Evolutionary conservation across 106 monocot genomes (phyloP), one percentile per base, ranked within the genome.

Genomic region (Apostasia ramifera): DNA sequence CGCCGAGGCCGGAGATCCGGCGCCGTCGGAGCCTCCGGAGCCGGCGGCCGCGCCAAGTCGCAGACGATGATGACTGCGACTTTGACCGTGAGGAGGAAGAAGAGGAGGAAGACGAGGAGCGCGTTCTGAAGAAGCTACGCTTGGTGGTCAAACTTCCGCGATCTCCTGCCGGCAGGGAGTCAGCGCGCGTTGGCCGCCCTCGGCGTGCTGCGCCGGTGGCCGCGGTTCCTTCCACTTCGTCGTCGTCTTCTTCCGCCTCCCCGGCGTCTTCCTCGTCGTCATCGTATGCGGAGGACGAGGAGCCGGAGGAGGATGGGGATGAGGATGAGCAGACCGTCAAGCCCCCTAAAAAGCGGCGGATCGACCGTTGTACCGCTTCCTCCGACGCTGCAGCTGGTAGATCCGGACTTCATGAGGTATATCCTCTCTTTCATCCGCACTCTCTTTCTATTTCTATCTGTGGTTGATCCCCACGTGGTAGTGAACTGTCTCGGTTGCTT

Each of bases 361-460:
- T 73, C 60, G 79, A 73, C 37, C 6, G 58, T 42, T 48, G 57
- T 5, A 4, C 53, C 13, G 38, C 12, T 1, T 47, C 15, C 8
- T 3, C 66, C 7, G 42, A 39, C 0, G 49, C 6, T 11, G 59
- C 53, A 11, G 55, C 66, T 44, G 39, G 66, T 58, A 74, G 74
- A 82, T 78, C 74, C 61, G 68, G 72, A 38, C 52, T 47, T 45
- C 76, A 66, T 9, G 77, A 74, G 82, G 82, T 82, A 66, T 13
- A 67, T 47, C 13, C 15, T 2, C 1, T 0, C 55, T 47, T 1
- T 4, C 14, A 5, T 52, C 6, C 42, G 3, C 3, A 26, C 1
- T 38, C 40, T 51, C 60, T 7, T 26, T 10, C 41, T 44, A 44
- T 54, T 14, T 1, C 8, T 72, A 50, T 9, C 41, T 49, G 47